Percentiles rank a stretch among this genome's conserved stretches.
Evolutionary conservation across 352 stramenopile species (phyloP).

Genomic region (Globisporangium irregulare): DNA sequence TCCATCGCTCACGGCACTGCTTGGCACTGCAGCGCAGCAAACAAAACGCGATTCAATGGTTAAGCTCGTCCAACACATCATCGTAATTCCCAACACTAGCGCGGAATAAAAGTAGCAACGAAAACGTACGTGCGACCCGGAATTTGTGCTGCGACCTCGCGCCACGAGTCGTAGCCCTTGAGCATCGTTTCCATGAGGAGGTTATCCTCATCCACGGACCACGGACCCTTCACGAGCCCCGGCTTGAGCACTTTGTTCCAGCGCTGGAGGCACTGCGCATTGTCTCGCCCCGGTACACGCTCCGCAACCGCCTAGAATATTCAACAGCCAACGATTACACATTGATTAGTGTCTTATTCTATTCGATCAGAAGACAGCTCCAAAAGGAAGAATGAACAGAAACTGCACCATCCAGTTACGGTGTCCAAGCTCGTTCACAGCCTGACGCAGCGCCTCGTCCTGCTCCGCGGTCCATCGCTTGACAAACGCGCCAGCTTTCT

Average conservation of each 20-base stretch:
- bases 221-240: constrained; percentile 90
- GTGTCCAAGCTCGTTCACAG: constrained; percentile 73
- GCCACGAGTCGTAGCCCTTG: constrained; percentile 75
- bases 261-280: constrained; percentile 82
- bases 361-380: neutral
- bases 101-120: neutral
- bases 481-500: constrained; percentile 36
- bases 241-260: constrained; percentile 92
- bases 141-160: constrained; percentile 64
- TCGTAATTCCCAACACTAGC: neutral
- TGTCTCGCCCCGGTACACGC: constrained; percentile 58
- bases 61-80: neutral
- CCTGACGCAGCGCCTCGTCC: constrained; percentile 79
- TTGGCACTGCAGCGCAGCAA: constrained; percentile 54
- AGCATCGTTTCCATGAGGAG: constrained; percentile 85
- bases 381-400: neutral
- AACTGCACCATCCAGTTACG: constrained; percentile 85
- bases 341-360: too few relatives aligned
- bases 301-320: constrained; percentile 48
- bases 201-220: constrained; percentile 90
- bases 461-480: constrained; percentile 84
- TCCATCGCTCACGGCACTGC: constrained; percentile 95
- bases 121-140: constrained; percentile 56
- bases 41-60: neutral
- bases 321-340: neutral